Percentiles rank a stretch among this genome's conserved stretches.
These are phyloP conservation scores for Acanthamoeba healyi DNA, from an alignment of 208 protist species.

Conservation along the genomic window DNA sequence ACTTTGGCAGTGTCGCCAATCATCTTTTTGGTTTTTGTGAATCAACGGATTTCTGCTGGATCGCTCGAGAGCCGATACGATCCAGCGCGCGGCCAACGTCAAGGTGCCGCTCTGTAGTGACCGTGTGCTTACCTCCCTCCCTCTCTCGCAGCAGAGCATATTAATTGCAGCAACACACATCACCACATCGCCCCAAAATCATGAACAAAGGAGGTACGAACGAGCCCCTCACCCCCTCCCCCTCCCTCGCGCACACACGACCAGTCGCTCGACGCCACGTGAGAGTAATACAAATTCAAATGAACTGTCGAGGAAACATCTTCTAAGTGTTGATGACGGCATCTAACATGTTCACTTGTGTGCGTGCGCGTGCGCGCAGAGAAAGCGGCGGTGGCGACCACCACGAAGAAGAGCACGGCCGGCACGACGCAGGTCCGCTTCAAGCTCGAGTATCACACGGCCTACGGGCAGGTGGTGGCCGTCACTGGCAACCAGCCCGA, in stretches of 20 bases:
- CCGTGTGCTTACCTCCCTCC: not conserved
- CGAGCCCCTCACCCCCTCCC: not conserved
- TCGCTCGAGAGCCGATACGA: too few species aligned
- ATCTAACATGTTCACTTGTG: too few species aligned
- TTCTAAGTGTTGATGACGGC: too few species aligned
- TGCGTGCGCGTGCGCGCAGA: not conserved
- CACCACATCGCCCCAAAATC: not conserved
- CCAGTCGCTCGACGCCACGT: not conserved
- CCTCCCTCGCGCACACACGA: too few species aligned
- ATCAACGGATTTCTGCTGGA: not conserved
- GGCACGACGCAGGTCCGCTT: slow-evolving; percentile 48
- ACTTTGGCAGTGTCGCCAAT: too few species aligned
- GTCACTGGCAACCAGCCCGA: slow-evolving; percentile 49
- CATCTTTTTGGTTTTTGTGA: not conserved
- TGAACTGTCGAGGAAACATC: not conserved
- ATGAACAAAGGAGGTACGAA: not conserved
- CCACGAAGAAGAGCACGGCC: not conserved
- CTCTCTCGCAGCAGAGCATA: too few species aligned
- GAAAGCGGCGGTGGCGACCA: not conserved
- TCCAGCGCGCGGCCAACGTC: too few species aligned
- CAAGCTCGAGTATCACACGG: slow-evolving; percentile 42
- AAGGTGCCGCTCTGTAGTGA: too few species aligned
- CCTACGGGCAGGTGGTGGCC: slow-evolving; percentile 12
- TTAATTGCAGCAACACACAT: too few species aligned
- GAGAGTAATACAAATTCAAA: too few species aligned